A percentile compares a stretch with the other conserved stretches of the same genome.
Conservation (phyloP, 2,329 filamentous ascomycete genomes). For the Pseudogymnoascus sp. region DNA sequence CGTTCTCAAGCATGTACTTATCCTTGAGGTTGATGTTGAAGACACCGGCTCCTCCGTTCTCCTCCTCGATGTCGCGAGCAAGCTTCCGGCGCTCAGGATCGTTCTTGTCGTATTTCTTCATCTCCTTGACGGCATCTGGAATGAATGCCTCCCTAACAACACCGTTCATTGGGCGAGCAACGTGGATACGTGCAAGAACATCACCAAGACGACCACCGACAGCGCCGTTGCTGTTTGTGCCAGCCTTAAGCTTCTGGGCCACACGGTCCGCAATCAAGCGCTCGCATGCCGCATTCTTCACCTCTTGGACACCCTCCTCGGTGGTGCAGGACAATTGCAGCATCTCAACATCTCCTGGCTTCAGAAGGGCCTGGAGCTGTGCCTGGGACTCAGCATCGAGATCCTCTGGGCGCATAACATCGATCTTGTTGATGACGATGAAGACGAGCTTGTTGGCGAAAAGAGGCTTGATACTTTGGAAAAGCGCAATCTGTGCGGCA, state of each 20-base stretch:
- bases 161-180: conserved; percentile 85
- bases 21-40: conserved; percentile 89
- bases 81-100: conserved; percentile 78
- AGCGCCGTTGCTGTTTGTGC: conserved; percentile 66
- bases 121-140: conserved; percentile 70
- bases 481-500: conserved; percentile 84
- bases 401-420: conserved; percentile 80
- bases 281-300: conserved; percentile 93
- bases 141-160: conserved; percentile 74
- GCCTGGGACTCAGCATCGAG: conserved; percentile 70
- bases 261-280: conserved; percentile 87
- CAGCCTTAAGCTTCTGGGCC: conserved; percentile 91
- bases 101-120: conserved; percentile 82
- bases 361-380: conserved; percentile 70
- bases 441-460: conserved; percentile 98
- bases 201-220: conserved; percentile 79
- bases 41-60: conserved; percentile 90
- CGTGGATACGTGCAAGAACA: conserved; percentile 89
- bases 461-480: conserved; percentile 91
- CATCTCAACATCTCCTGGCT: conserved; percentile 83
- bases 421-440: conserved; percentile 97
- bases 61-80: conserved; percentile 79
- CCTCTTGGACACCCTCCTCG: conserved; percentile 83
- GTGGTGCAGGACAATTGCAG: conserved; percentile 93
- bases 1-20: conserved; percentile 78